Conservation (phyloP, 2,329 filamentous ascomycete species). For the Huntiella bhutanensis region DNA sequence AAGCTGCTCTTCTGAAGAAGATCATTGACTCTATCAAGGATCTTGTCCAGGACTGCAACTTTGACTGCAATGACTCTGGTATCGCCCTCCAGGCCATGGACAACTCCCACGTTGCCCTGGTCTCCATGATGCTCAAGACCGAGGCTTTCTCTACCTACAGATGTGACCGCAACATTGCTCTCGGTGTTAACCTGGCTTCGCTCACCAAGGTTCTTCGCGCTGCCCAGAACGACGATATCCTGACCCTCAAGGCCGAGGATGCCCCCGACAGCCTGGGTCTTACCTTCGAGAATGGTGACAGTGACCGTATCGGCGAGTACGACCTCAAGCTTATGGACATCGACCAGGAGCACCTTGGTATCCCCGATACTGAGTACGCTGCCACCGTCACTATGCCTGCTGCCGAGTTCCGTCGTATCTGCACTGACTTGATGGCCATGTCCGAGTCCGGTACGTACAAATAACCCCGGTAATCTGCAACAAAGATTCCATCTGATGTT, state of each 20-base stretch:
- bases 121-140: conserved; percentile 96
- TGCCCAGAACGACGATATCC: conserved; percentile 76
- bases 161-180: conserved; percentile 96
- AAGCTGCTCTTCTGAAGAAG: conserved; percentile 90
- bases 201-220: conserved; percentile 94
- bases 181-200: conserved; percentile 90
- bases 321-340: conserved; percentile 99
- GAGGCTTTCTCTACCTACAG: conserved; percentile 89
- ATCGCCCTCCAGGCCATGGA: conserved; percentile 99
- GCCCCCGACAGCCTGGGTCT: conserved; percentile 90
- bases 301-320: conserved; percentile 91
- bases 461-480: background rate
- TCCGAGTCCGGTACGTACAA: conserved; percentile 71
- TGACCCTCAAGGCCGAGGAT: conserved; percentile 96
- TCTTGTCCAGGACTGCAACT: conserved; percentile 98
- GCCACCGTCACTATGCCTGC: conserved; percentile 80
- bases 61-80: conserved; percentile 99
- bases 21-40: conserved; percentile 99
- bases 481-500: background rate
- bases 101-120: conserved; percentile 96
- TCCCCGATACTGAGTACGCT: conserved; percentile 96
- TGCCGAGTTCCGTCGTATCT: conserved; percentile 83
- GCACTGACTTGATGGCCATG: conserved; percentile 74
- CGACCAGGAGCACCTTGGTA: conserved; percentile 96
- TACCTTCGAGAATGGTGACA: conserved; percentile 76